Evolutionary conservation across 2,329 filamentous ascomycete genomes (phyloP).

Genomic region (Fusarium sp.): DNA sequence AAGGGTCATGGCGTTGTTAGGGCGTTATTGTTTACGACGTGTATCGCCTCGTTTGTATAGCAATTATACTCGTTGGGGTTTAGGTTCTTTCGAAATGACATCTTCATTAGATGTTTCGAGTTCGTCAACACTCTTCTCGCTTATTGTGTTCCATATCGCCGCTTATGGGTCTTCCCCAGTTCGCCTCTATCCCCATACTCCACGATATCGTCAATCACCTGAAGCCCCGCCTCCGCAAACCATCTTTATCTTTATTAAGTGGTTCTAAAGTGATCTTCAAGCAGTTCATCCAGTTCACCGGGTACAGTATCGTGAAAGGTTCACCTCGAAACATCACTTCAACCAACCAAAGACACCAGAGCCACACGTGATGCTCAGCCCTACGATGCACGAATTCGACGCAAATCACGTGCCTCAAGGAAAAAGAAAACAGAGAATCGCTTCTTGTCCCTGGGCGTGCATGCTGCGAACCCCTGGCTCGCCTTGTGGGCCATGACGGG

Average conservation of each 20-base stretch:
- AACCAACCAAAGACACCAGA: too few species aligned
- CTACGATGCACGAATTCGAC: neutral
- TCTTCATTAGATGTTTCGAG: neutral
- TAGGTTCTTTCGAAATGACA: neutral
- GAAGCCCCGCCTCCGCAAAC: slow-evolving; percentile 4
- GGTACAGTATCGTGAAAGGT: neutral
- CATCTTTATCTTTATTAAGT: neutral
- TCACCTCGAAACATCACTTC: neutral
- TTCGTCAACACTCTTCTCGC: neutral
- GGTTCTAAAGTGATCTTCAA: neutral
- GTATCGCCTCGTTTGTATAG: neutral
- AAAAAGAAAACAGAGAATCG: neutral
- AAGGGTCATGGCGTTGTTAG: neutral
- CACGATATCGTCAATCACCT: neutral
- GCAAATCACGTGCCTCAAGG: neutral
- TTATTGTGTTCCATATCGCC: neutral
- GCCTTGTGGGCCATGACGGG: slow-evolving; percentile 18
- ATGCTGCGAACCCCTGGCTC: slow-evolving; percentile 22
- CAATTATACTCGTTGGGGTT: neutral
- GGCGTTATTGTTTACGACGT: neutral
- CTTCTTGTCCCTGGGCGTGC: neutral
- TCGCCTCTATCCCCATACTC: neutral
- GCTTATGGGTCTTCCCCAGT: neutral
- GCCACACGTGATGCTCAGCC: neutral
- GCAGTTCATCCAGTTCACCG: neutral